Conservation (phyloP, 208 protist species). For the Wallacemonas collosoma region DNA sequence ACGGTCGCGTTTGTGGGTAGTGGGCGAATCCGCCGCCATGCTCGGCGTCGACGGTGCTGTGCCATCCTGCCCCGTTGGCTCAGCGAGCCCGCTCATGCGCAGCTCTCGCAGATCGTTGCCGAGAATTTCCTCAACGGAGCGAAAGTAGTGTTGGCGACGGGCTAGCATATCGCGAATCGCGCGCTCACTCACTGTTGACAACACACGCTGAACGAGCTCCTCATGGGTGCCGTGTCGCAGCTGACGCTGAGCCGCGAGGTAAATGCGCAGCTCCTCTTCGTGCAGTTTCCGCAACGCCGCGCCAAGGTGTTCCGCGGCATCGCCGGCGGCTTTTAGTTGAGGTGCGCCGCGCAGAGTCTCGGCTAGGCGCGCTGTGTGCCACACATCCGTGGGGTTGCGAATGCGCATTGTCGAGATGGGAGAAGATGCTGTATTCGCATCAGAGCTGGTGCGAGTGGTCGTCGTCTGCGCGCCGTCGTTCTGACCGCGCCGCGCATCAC, state of each 20-base stretch:
- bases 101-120: slow-evolving; percentile 67
- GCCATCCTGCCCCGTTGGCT: no score
- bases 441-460: not conserved
- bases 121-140: slow-evolving; percentile 77
- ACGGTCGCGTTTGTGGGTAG: slow-evolving; percentile 25
- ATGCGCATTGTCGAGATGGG: slow-evolving; percentile 80
- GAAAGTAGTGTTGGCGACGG: slow-evolving; percentile 85
- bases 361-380: slow-evolving; percentile 67
- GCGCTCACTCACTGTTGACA: slow-evolving; percentile 52
- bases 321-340: slow-evolving; percentile 27
- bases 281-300: slow-evolving; percentile 57
- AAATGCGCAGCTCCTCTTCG: slow-evolving; percentile 92
- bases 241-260: slow-evolving; percentile 80
- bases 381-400: slow-evolving; percentile 79
- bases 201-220: slow-evolving; percentile 70
- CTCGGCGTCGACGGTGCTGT: not conserved
- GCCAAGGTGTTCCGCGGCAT: slow-evolving; percentile 37
- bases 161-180: slow-evolving; percentile 80
- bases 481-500: no score
- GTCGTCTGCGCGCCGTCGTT: not conserved
- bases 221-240: slow-evolving; percentile 79
- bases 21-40: not conserved
- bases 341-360: slow-evolving; percentile 50
- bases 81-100: slow-evolving; percentile 16
- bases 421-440: not conserved